Evolutionary conservation across 345 rosid genomes (phyloP).

Genomic region (Eucalyptus urophylla): DNA sequence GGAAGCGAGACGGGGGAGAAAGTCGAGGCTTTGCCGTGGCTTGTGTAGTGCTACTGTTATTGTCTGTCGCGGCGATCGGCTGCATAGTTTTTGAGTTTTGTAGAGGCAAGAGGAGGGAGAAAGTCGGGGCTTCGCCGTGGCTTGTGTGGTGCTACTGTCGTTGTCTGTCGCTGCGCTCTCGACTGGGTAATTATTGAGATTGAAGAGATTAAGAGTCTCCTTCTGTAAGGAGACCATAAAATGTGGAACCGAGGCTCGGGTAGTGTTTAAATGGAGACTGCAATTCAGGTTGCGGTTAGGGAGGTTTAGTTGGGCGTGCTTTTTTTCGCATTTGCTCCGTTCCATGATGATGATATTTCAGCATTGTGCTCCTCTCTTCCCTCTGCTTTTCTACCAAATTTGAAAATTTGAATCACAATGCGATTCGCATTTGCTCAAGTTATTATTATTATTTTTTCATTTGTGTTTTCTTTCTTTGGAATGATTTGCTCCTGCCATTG

Average conservation of each 20-base stretch:
- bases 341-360: background rate
- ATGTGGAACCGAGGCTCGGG: background rate
- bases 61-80: background rate
- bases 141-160: background rate
- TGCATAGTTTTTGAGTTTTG: background rate
- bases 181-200: background rate
- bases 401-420: background rate
- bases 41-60: background rate
- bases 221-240: background rate
- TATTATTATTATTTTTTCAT: background rate
- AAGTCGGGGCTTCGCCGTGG: background rate
- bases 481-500: background rate
- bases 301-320: background rate
- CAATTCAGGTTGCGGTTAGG: background rate
- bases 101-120: background rate
- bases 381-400: background rate
- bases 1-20: background rate
- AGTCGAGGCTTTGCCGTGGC: background rate
- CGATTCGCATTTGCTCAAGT: background rate
- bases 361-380: background rate
- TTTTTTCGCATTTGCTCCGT: background rate
- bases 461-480: background rate
- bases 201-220: background rate
- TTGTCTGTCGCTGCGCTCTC: background rate
- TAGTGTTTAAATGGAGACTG: background rate